phyloP scores from a whole-genome alignment of 2,329 filamentous ascomycete genomes.

The Apiospora sp. region DNA sequence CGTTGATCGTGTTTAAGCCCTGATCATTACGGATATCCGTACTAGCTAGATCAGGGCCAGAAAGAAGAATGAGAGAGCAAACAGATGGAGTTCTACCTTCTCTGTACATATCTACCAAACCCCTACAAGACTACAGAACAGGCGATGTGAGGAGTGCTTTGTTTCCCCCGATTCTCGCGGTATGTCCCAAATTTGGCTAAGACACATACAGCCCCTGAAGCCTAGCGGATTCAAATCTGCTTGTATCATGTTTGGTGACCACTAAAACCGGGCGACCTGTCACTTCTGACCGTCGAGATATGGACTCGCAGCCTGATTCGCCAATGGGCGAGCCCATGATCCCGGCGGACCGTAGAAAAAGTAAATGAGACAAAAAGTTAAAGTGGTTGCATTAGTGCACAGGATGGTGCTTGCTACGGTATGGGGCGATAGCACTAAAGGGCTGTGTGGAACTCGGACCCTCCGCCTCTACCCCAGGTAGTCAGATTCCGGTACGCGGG shows the following conservation, averaged over 20 bases:
- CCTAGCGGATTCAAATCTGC: background rate
- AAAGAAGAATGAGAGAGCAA: background rate
- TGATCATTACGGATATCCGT: background rate
- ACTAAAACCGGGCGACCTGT: background rate
- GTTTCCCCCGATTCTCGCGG: background rate
- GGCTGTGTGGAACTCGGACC: slow-evolving; percentile 3
- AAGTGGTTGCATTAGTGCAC: slow-evolving; percentile 24
- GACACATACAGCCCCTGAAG: background rate
- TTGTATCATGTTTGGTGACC: background rate
- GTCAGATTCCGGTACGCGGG: background rate
- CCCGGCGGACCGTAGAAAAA: background rate
- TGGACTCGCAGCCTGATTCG: slow-evolving; percentile 14
- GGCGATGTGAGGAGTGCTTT: background rate
- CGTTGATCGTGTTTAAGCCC: slow-evolving; percentile 20
- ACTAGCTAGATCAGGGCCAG: background rate
- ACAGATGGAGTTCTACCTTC: slow-evolving; percentile 10
- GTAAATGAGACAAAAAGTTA: slow-evolving; percentile 4
- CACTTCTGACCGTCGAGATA: background rate
- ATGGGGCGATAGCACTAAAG: slow-evolving; percentile 5
- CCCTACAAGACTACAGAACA: background rate
- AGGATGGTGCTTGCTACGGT: background rate
- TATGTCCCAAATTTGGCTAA: background rate
- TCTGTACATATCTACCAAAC: slow-evolving; percentile 8
- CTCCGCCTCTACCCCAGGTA: background rate
- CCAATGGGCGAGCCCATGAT: slow-evolving; percentile 12